phyloP scores from a whole-genome alignment of 306 rosid species.

The Elaeagnus macrophylla region DNA sequence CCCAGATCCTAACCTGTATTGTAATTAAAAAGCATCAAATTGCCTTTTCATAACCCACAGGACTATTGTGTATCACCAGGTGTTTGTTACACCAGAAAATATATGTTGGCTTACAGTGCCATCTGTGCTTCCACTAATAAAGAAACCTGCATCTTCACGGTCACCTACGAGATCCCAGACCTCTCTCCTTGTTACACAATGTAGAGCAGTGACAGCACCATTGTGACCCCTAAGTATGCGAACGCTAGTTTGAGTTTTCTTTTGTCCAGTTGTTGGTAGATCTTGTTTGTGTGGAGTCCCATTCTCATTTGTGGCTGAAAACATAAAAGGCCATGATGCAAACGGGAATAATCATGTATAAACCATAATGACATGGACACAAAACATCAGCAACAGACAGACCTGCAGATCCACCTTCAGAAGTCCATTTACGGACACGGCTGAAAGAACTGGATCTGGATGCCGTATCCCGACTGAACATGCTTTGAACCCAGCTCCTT shows the following conservation, averaged over 20 bases:
- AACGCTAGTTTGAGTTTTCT: conserved; percentile 87
- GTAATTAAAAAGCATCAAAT: conserved; percentile 20
- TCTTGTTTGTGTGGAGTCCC: conserved; percentile 74
- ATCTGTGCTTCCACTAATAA: conserved; percentile 96
- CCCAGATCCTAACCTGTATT: conserved; percentile 94
- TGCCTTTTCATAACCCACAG: conserved; percentile 10
- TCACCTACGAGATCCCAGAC: conserved; percentile 99
- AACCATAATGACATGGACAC: conserved; percentile 4
- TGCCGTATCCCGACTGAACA: conserved; percentile 79
- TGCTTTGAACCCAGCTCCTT: conserved; percentile 98
- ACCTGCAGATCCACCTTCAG: conserved; percentile 66
- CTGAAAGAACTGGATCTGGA: conserved; percentile 69
- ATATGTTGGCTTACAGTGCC: conserved; percentile 56
- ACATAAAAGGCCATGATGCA: conserved; percentile 8
- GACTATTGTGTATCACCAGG: conserved; percentile 13
- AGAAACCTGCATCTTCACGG: conserved; percentile 99
- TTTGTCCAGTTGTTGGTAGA: conserved; percentile 57
- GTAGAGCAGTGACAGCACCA: conserved; percentile 90
- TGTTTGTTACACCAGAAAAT: conserved; percentile 12
- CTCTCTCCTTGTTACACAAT: conserved; percentile 94
- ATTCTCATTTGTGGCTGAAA: conserved; percentile 54
- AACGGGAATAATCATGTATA: conserved; percentile 12
- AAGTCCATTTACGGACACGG: conserved; percentile 78
- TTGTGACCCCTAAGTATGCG: conserved; percentile 92
- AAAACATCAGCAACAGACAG: conserved; percentile 18